phyloP scores from a whole-genome alignment of 1,284 basidiomycete species.

The Pseudozyma hubeiensis region DNA sequence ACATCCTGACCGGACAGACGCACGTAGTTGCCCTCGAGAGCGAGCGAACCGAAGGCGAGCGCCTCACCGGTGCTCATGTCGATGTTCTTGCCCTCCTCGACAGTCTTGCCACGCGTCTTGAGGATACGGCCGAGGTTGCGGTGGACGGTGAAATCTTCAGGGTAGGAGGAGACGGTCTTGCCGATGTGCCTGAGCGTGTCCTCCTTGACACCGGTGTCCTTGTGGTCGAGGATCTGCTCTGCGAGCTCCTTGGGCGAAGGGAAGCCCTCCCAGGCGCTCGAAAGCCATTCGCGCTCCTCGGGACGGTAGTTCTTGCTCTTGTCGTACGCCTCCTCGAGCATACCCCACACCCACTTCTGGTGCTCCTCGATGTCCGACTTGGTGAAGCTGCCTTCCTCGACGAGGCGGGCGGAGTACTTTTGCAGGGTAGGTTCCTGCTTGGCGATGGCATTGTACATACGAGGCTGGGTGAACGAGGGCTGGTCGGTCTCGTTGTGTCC shows the following conservation, averaged over 20 bases:
- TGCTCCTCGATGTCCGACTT: slow-evolving; percentile 97
- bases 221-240: slow-evolving; percentile 88
- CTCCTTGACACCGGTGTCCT: slow-evolving; percentile 83
- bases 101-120: slow-evolving; percentile 83
- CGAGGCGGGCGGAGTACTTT: slow-evolving; percentile 89
- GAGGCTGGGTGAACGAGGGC: slow-evolving; percentile 97
- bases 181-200: slow-evolving; percentile 87
- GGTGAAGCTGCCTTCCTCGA: slow-evolving; percentile 92
- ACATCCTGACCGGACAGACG: slow-evolving; percentile 98
- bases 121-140: slow-evolving; percentile 95
- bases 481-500: slow-evolving; percentile 99
- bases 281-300: slow-evolving; percentile 84
- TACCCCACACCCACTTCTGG: slow-evolving; percentile 99
- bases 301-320: slow-evolving; percentile 94
- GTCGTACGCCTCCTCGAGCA: slow-evolving; percentile 91
- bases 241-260: slow-evolving; percentile 95
- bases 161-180: slow-evolving; percentile 84
- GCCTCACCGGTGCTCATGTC: slow-evolving; percentile 99
- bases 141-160: slow-evolving; percentile 86
- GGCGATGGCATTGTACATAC: slow-evolving; percentile 98
- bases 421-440: slow-evolving; percentile 92
- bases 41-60: slow-evolving; percentile 92
- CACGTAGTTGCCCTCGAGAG: slow-evolving; percentile 91
- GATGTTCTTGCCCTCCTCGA: slow-evolving; percentile 89
- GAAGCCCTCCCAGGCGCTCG: slow-evolving; percentile 98